Evolutionary conservation across 2,329 filamentous ascomycete species (phyloP).

Genomic region (Cladosporium sp.): DNA sequence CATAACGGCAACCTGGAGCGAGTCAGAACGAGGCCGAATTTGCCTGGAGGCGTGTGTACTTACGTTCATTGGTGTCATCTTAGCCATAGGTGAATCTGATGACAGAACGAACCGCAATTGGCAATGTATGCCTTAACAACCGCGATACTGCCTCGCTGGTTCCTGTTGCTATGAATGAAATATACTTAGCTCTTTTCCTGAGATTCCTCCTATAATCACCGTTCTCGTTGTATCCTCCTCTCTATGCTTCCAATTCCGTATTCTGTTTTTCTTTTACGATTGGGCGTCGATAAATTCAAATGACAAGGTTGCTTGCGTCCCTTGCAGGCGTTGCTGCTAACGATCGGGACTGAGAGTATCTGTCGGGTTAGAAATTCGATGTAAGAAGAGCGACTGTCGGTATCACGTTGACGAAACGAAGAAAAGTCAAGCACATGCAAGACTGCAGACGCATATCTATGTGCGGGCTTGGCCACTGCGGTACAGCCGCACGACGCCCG

Average conservation of each 20-base stretch:
- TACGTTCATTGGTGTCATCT: constrained; percentile 5
- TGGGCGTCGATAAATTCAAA: background rate
- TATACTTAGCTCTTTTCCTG: constrained; percentile 4
- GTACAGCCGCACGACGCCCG: background rate
- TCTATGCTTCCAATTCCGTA: background rate
- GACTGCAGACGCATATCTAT: constrained; percentile 8
- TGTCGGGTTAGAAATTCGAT: constrained; percentile 5
- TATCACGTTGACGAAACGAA: constrained; percentile 6
- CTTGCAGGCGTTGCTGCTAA: constrained; percentile 3
- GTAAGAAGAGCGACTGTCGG: constrained; percentile 2
- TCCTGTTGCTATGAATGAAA: background rate
- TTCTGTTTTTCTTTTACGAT: background rate
- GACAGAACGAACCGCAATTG: too few species aligned
- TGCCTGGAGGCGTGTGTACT: background rate
- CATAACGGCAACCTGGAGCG: constrained; percentile 2
- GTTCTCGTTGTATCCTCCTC: background rate
- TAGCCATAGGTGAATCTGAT: background rate
- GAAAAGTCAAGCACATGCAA: constrained; percentile 3
- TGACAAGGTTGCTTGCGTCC: constrained; percentile 1
- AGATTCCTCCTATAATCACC: too few species aligned
- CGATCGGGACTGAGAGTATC: constrained; percentile 1
- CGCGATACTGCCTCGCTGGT: background rate
- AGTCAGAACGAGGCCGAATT: background rate
- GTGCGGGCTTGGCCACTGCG: background rate
- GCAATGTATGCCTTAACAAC: too few species aligned